Evolutionary conservation across 2,329 filamentous ascomycete genomes (phyloP).

Genomic region (Myriangium duriaei): DNA sequence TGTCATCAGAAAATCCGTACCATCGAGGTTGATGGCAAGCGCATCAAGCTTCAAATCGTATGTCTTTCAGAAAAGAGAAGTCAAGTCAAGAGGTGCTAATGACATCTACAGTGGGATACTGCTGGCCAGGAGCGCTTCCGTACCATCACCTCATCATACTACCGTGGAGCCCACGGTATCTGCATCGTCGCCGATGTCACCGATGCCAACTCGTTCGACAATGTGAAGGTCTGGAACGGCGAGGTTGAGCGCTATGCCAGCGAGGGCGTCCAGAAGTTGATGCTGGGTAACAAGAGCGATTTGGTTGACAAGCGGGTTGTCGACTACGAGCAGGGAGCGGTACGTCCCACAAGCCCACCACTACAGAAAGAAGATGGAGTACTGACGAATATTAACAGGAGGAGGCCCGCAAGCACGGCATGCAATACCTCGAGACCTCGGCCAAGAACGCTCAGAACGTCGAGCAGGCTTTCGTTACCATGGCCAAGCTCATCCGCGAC

Average conservation of each 20-base stretch:
- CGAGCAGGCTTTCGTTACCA: conserved; percentile 98
- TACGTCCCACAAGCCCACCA: conserved; percentile 34
- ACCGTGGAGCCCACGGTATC: conserved; percentile 96
- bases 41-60: conserved; percentile 98
- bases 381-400: conserved; percentile 49
- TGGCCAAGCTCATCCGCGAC: conserved; percentile 45
- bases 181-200: conserved; percentile 99
- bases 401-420: conserved; percentile 96
- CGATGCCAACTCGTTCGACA: conserved; percentile 99
- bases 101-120: conserved; percentile 73
- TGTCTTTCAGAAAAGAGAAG: conserved; percentile 26
- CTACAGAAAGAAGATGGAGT: neutral
- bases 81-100: conserved; percentile 5
- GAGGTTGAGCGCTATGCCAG: conserved; percentile 99
- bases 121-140: conserved; percentile 98
- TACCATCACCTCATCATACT: conserved; percentile 99
- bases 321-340: conserved; percentile 98
- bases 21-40: conserved; percentile 98
- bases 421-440: conserved; percentile 98
- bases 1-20: conserved; percentile 86
- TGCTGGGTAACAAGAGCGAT: conserved; percentile 99
- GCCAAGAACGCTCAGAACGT: conserved; percentile 99
- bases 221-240: conserved; percentile 99
- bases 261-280: conserved; percentile 97
- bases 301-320: conserved; percentile 99